Evolutionary conservation across 768 basidiomycete species (phyloP).

Genomic region (Hypholoma fasciculare): DNA sequence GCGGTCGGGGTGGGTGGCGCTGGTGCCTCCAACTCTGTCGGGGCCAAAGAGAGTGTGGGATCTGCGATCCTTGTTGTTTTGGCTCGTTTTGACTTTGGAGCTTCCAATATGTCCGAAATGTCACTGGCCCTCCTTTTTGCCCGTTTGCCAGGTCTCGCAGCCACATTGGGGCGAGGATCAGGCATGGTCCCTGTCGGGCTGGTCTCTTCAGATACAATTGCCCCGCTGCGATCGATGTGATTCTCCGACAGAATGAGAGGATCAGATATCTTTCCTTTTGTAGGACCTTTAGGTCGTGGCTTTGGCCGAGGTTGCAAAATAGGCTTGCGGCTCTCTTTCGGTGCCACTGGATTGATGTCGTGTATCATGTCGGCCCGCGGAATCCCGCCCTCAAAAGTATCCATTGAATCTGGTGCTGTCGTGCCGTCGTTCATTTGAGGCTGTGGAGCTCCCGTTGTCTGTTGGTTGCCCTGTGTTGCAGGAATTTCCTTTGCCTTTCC

Average conservation of each 20-base stretch:
- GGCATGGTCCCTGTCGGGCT: background rate
- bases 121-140: conserved; percentile 13
- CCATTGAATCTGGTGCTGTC: background rate
- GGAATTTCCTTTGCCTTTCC: background rate
- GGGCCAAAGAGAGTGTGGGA: background rate
- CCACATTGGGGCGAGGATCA: background rate
- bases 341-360: background rate
- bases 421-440: background rate
- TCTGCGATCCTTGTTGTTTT: background rate
- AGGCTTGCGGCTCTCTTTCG: background rate
- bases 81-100: background rate
- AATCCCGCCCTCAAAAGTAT: background rate
- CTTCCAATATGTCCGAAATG: background rate
- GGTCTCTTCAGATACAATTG: background rate
- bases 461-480: background rate
- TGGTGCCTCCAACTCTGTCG: background rate
- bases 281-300: conserved; percentile 22
- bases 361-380: no score
- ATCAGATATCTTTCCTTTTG: conserved; percentile 19
- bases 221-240: background rate
- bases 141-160: background rate
- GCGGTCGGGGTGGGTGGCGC: background rate
- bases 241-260: background rate
- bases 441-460: background rate
- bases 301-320: conserved; percentile 17